Evolutionary conservation across 805 yeast genomes (phyloP), one percentile per base, ranked within the genome.

Genomic region (Sungouiella thailandica): DNA sequence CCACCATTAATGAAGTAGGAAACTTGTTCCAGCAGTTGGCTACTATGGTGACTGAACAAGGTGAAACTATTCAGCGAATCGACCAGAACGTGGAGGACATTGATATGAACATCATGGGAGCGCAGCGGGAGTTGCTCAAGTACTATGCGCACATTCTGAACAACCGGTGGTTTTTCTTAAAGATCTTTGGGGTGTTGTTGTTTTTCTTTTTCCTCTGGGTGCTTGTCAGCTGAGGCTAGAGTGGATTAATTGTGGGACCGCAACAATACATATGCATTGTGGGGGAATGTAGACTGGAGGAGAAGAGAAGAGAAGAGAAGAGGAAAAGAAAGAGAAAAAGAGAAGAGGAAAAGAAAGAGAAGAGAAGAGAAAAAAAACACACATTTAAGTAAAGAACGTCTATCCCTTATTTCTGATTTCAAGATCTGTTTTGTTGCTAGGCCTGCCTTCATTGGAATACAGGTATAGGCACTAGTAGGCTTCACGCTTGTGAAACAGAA

Each of bases 1-100:
- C 87, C n/a, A 93, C 98, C 0, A 93, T 93, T 41, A 90, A 90
- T 52, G 97, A 93, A 58, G 95, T 93, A 31, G 98, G 98, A 27
- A 83, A 84, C 31, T 70, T 93, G 40, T 93, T 93, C 64, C 90
- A 85, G 50, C 98, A 93, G 60, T 70, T 93, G 49, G 96, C 97
- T 4, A 83, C 95, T 1, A 90, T 93, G 97, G 97, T 93, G 6
- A 88, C 85, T 41, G 97, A 93, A 58, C 98, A 93, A 61, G 90
- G 97, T 25, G 98, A 93, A 50, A 84, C 83, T 11, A 90, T 93
- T 37, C 97, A 90, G 58, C 70, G 97, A 53, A 93, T 93, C 43
- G 98, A 93, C 60, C 85, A 80, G 36, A 89, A 93, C 53, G 95
- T 95, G 5, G 96, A 89, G 47, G 97, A 93, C 52, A 87, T 90